phyloP scores from a whole-genome alignment of 768 basidiomycete genomes.

The Naganishia onofrii region DNA sequence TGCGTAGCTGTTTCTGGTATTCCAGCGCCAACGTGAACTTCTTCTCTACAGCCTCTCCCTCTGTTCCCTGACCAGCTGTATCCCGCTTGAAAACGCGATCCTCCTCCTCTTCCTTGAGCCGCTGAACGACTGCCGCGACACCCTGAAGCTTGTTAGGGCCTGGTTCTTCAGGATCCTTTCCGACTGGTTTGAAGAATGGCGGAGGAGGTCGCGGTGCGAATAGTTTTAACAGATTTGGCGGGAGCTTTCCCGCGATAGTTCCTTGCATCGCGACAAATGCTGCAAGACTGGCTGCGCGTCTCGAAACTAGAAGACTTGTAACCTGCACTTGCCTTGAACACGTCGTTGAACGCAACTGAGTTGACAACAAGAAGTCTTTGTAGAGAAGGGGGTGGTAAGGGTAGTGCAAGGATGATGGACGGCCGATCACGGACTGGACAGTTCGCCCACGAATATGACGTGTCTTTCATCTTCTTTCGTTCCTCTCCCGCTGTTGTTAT shows the following conservation, averaged over 20 bases:
- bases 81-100: conserved; percentile 39
- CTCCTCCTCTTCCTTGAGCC: conserved; percentile 74
- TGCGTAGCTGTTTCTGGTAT: conserved; percentile 48
- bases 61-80: conserved; percentile 56
- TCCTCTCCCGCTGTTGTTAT: too few species aligned
- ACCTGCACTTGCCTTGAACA: neutral
- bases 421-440: neutral
- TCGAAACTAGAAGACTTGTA: neutral
- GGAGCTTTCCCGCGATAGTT: conserved; percentile 56
- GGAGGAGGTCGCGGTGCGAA: conserved; percentile 91
- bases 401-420: neutral
- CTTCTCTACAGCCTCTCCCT: conserved; percentile 71
- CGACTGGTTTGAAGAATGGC: conserved; percentile 79
- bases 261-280: conserved; percentile 21
- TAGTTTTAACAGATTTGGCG: conserved; percentile 92
- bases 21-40: conserved; percentile 41
- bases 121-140: conserved; percentile 70
- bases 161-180: conserved; percentile 75
- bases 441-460: neutral
- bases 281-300: neutral
- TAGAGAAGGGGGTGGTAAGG: neutral
- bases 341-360: neutral
- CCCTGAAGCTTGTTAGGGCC: conserved; percentile 68
- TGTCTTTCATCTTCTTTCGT: too few species aligned
- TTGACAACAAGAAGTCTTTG: neutral